phyloP scores from a whole-genome alignment of 2,329 filamentous ascomycete species.

The Furcasterigmium furcatum region DNA sequence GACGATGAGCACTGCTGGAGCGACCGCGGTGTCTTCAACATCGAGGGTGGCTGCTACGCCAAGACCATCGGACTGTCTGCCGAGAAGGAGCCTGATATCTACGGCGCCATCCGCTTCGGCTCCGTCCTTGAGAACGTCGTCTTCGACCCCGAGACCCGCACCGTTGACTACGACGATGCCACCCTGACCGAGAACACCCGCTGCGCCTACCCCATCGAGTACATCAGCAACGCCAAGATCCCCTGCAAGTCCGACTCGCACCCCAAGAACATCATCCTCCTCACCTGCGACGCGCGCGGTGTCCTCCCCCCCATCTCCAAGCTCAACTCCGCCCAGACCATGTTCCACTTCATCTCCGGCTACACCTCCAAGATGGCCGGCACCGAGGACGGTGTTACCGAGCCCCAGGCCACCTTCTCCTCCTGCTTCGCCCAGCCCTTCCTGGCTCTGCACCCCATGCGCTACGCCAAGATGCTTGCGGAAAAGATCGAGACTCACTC shows the following conservation, averaged over 20 bases:
- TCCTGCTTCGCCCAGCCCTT: constrained; percentile 99
- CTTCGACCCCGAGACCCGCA: constrained; percentile 84
- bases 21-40: constrained; percentile 97
- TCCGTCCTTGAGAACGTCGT: constrained; percentile 98
- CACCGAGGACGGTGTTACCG: constrained; percentile 93
- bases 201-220: constrained; percentile 98
- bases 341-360: constrained; percentile 99
- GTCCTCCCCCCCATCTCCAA: constrained; percentile 98
- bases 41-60: constrained; percentile 98
- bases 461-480: constrained; percentile 96
- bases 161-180: constrained; percentile 92
- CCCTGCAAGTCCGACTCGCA: constrained; percentile 85
- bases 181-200: constrained; percentile 98
- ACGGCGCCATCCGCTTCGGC: constrained; percentile 91
- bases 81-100: constrained; percentile 99
- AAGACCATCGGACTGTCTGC: constrained; percentile 97
- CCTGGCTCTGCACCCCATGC: constrained; percentile 98
- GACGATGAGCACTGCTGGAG: constrained; percentile 99
- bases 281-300: constrained; percentile 96
- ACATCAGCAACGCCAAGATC: constrained; percentile 98
- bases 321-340: constrained; percentile 89
- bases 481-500: constrained; percentile 97
- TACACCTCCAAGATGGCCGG: constrained; percentile 99
- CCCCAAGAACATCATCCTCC: constrained; percentile 93
- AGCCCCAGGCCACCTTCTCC: constrained; percentile 98